Evolutionary conservation across 2,329 filamentous ascomycete species (phyloP), one percentile per base, ranked within the genome.

Genomic region (Annulohypoxylon truncatum): DNA sequence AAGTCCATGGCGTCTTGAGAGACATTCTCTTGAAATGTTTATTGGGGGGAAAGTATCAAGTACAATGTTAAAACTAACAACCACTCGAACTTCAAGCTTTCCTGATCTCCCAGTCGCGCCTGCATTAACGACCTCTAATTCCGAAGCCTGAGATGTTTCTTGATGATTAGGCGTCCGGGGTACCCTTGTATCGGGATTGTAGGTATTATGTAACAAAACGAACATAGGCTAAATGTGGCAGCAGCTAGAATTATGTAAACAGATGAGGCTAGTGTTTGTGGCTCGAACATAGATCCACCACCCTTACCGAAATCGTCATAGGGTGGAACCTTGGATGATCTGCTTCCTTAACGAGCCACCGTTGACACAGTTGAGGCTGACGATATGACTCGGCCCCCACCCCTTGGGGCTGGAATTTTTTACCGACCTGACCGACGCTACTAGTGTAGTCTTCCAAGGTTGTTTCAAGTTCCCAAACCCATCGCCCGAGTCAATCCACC

Each of bases 1-100:
- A 87, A 87, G 78, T 87, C 85, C 85, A 87, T 87, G 75, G 75
- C 78, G 78, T 77, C 77, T 72, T 75, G 75, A 77, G 77, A 79
- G 78, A 79, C 84, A 85, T 86, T 75, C 80, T 84, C 74, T 67
- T 69, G 5, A 55, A 44, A 28, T 67, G 31, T 44, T 33, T 55
- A 63, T 47, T 33, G 51, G 56, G 42, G 57, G 48, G 64, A 62
- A 35, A 52, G 31, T 53, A 60, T 46, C 54, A 15, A 57, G 18
- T 42, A 40, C 26, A 24, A 42, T 6, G 18, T 42, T 22, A 20
- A 9, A 42, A 42, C 15, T 20, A 18, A 10, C 6, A 40, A 40
- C 24, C 24, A 44, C 10, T 33, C 29, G 24, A 22, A 50, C 31
- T 28, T 54, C 53, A 29, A 54, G 61, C 40, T 48, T 44, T 62